Percentiles rank a stretch among this genome's conserved stretches.
These are phyloP conservation scores for Xerocomellus dryophilus DNA, from an alignment of 768 basidiomycete genomes.

Conservation along the genomic window DNA sequence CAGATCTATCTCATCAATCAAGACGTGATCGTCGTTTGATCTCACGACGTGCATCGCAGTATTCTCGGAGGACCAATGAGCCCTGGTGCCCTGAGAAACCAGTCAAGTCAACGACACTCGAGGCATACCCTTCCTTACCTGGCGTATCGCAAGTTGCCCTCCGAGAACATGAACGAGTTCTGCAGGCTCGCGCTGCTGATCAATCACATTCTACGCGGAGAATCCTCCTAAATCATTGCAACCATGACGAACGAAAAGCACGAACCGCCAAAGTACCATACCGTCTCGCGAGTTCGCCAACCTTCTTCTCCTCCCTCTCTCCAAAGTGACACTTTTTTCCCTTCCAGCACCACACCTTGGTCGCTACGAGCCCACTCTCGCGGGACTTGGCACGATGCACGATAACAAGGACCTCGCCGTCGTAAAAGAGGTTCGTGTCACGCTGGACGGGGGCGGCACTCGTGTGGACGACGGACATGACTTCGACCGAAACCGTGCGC, in stretches of 20 bases:
- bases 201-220: constrained; percentile 35
- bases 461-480: constrained; percentile 55
- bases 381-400: constrained; percentile 67
- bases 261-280: constrained; percentile 67
- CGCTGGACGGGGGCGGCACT: constrained; percentile 45
- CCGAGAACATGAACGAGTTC: constrained; percentile 65
- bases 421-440: constrained; percentile 62
- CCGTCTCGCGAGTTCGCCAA: constrained; percentile 67
- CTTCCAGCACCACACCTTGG: constrained; percentile 74
- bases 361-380: constrained; percentile 62
- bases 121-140: constrained; percentile 43
- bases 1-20: constrained; percentile 71
- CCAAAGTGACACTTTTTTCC: constrained; percentile 54
- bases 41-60: constrained; percentile 79
- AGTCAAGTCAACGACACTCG: constrained; percentile 1
- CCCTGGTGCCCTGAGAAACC: constrained; percentile 55
- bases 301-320: constrained; percentile 62
- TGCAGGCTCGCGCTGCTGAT: constrained; percentile 62
- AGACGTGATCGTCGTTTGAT: constrained; percentile 44
- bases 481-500: constrained; percentile 70
- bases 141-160: constrained; percentile 68
- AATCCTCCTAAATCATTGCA: too few species aligned
- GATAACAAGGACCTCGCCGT: constrained; percentile 65
- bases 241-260: neutral
- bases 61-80: constrained; percentile 76